Conservation (phyloP, 345 rosid species). For the Carallia pectinifolia region DNA sequence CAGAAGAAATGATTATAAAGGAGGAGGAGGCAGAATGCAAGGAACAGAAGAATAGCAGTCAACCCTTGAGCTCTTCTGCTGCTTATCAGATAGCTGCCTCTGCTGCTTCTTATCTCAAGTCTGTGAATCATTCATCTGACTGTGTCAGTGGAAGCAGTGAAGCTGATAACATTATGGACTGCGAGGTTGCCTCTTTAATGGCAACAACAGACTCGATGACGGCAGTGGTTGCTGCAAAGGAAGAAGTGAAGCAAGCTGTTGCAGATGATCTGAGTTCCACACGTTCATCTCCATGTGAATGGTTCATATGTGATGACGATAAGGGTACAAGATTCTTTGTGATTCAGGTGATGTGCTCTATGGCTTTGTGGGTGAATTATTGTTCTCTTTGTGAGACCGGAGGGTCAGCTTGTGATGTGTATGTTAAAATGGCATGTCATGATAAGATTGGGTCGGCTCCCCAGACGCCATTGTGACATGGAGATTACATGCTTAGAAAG, state of each 20-base stretch:
- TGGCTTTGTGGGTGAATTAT: background rate
- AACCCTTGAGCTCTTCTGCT: conserved; percentile 52
- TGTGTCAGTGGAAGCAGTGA: conserved; percentile 22
- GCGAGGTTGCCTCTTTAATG: conserved; percentile 62
- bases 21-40: conserved; percentile 28
- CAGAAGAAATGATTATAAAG: conserved; percentile 22
- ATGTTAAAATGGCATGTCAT: background rate
- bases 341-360: conserved; percentile 61
- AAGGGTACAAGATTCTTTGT: conserved; percentile 76
- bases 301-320: conserved; percentile 93
- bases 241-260: conserved; percentile 95
- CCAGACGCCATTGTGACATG: background rate
- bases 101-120: conserved; percentile 71
- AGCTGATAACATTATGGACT: conserved; percentile 30
- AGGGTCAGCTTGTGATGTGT: background rate
- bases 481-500: too few species aligned
- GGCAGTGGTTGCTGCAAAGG: conserved; percentile 92
- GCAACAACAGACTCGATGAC: conserved; percentile 96
- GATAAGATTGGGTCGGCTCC: too few species aligned
- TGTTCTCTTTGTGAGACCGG: background rate
- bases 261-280: conserved; percentile 84
- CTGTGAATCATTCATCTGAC: conserved; percentile 19
- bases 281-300: conserved; percentile 78
- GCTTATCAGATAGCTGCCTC: conserved; percentile 81
- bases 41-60: conserved; percentile 38